phyloP scores from a whole-genome alignment of 495 filamentous ascomycete genomes.

The Friedmanniomyces simplex region DNA sequence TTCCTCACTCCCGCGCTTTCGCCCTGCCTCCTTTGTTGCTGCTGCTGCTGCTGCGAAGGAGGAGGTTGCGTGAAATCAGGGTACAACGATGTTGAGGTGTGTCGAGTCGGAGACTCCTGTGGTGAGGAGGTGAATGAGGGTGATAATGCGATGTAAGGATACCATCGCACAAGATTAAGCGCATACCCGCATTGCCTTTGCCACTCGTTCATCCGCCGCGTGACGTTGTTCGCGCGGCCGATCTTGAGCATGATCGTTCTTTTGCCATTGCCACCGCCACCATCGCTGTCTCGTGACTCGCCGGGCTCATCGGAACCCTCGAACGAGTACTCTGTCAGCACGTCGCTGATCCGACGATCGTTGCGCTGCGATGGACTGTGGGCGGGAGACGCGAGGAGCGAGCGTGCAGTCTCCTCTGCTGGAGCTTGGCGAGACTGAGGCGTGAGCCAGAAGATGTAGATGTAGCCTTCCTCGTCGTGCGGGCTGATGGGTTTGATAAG shows the following conservation, averaged over 20 bases:
- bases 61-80: constrained; percentile 13
- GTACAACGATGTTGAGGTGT: constrained; percentile 22
- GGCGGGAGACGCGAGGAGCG: constrained; percentile 40
- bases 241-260: constrained; percentile 69
- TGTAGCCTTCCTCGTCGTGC: constrained; percentile 79
- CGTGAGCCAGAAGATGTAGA: constrained; percentile 95
- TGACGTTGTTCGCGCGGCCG: constrained; percentile 81
- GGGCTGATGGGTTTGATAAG: constrained; percentile 71
- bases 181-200: constrained; percentile 82
- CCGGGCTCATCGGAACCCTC: constrained; percentile 26
- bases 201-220: constrained; percentile 87
- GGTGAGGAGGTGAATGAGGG: constrained; percentile 40
- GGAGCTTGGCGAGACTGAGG: constrained; percentile 30
- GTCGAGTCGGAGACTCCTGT: constrained; percentile 25
- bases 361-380: constrained; percentile 27
- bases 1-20: constrained; percentile 36
- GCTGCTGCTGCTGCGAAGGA: neutral
- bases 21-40: constrained; percentile 9
- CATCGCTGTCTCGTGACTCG: no score
- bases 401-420: constrained; percentile 47
- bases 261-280: neutral
- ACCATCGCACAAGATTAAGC: constrained; percentile 76
- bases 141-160: constrained; percentile 87
- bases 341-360: constrained; percentile 53
- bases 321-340: constrained; percentile 45